Evolutionary conservation across 257 asterid species (phyloP).

Genomic region (Datura wrightii): DNA sequence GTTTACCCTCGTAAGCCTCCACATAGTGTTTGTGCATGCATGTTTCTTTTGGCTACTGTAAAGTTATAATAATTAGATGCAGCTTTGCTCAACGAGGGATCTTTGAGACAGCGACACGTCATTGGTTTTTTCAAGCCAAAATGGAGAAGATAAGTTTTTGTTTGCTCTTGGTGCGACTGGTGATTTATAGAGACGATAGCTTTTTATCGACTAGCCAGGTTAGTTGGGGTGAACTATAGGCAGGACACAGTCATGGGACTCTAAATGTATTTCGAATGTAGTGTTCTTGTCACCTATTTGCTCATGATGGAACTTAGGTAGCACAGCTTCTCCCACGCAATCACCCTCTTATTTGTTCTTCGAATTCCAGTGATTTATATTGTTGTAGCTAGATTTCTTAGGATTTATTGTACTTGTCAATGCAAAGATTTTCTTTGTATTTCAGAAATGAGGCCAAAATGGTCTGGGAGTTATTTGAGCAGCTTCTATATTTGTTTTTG

Average conservation of each 20-base stretch:
- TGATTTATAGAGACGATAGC: background rate
- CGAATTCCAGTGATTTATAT: background rate
- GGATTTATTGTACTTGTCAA: background rate
- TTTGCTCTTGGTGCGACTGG: background rate
- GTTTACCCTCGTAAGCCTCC: slow-evolving; percentile 29
- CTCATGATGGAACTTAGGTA: background rate
- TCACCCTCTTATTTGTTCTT: background rate
- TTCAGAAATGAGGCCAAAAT: background rate
- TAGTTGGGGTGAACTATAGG: background rate
- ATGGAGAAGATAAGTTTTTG: background rate
- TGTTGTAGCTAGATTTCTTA: background rate
- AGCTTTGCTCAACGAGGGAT: background rate
- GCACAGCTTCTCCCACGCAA: background rate
- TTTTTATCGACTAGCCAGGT: background rate
- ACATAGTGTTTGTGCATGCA: background rate
- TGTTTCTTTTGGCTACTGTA: background rate
- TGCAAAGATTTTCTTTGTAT: background rate
- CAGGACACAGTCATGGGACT: background rate
- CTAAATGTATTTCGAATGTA: background rate
- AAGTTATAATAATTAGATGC: background rate
- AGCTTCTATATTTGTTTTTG: background rate
- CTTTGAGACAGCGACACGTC: background rate
- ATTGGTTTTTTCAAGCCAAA: background rate
- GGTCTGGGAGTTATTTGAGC: background rate
- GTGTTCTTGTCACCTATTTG: slow-evolving; percentile 2